These are phyloP conservation scores for Ceraceosorus bombacis DNA, from an alignment of 1,284 basidiomycete genomes.

Conservation along the genomic window DNA sequence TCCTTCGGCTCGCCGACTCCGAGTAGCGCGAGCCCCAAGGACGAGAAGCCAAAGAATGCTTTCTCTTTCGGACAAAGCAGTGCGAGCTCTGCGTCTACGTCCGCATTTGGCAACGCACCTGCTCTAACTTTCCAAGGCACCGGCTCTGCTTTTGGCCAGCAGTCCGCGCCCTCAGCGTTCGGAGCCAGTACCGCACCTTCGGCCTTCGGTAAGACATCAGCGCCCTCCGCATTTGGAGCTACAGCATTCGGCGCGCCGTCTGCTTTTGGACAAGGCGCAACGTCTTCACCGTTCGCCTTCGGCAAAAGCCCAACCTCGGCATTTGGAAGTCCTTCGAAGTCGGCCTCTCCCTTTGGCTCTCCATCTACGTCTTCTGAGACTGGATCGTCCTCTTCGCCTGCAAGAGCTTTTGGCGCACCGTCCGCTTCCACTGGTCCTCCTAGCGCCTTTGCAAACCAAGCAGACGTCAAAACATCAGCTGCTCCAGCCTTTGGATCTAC, in stretches of 20 bases:
- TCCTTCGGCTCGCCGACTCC: no score
- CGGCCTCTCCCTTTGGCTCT: slow-evolving; percentile 1
- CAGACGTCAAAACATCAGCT: no score
- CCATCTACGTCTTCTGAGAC: slow-evolving; percentile 16
- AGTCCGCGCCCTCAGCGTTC: neutral
- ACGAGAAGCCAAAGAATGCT: no score
- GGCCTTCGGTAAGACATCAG: slow-evolving; percentile 10
- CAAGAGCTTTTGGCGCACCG: neutral
- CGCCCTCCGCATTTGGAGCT: slow-evolving; percentile 1
- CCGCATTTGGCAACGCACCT: slow-evolving; percentile 1
- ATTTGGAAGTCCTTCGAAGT: slow-evolving; percentile 1
- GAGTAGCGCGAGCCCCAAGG: no score
- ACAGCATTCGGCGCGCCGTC: slow-evolving; percentile 10
- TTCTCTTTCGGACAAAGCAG: no score
- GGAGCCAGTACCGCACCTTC: neutral
- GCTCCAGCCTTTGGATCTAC: no score
- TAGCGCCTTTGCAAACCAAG: no score
- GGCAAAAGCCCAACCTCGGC: slow-evolving; percentile 2
- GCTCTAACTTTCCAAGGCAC: neutral
- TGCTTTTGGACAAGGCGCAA: slow-evolving; percentile 5
- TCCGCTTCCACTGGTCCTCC: slow-evolving; percentile 3
- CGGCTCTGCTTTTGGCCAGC: no score
- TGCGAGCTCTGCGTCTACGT: slow-evolving; percentile 2
- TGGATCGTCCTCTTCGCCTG: neutral
- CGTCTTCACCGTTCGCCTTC: neutral